Base-by-base conservation (phyloP, 73 alveolate genomes). In the Uronychia setigera region DNA sequence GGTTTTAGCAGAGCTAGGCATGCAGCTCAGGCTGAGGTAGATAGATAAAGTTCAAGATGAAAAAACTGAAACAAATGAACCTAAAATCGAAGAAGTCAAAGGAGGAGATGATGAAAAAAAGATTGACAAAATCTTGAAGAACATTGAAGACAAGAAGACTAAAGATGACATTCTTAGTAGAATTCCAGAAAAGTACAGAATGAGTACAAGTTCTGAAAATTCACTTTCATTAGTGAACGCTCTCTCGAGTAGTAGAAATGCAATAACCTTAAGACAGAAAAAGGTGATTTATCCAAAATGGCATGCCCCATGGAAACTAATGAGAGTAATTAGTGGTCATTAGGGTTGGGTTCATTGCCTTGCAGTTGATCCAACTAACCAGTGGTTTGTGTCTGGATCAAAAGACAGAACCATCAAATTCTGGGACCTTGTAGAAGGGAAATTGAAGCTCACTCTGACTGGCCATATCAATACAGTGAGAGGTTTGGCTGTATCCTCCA, bases 351-450 rank as follows among this genome's bases (percentile, higher is more conserved):
- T 98, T 0, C 87, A 98, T 57, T 94, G 99, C 60, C 90, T 98
- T 31, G 98, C 99, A 29, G 97, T 98, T 13, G 99, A 98, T 84
- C 99, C 99, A 31, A 95, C 98, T 11, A 98, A 98, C 87, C 88
- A 93, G 76, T 98, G 94, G 93, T 98, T 98, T 89, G 99, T 97
- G 25, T 90, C 99, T 34, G 99, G 99, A 0, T 96, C 99, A 31
- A 96, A 95, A 80, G 99, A 98, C 85, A 90, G 99, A 81, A 98
- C 98, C 5, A 95, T 98, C 35, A 98, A 98, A 93, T 97, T 98
- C 80, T 98, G 99, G 99, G 99, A 98, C 85, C 88, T 98, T 79
- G 99, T 99, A 0, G 94, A 98, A 19, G 99, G 99, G 26, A 96
- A 90, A 86, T 89, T 98, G 85, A 94, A 92, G 88, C 80, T 98